These are phyloP conservation scores for Gossypium davidsonii DNA, from an alignment of 441 rosid species.

Conservation along the genomic window DNA sequence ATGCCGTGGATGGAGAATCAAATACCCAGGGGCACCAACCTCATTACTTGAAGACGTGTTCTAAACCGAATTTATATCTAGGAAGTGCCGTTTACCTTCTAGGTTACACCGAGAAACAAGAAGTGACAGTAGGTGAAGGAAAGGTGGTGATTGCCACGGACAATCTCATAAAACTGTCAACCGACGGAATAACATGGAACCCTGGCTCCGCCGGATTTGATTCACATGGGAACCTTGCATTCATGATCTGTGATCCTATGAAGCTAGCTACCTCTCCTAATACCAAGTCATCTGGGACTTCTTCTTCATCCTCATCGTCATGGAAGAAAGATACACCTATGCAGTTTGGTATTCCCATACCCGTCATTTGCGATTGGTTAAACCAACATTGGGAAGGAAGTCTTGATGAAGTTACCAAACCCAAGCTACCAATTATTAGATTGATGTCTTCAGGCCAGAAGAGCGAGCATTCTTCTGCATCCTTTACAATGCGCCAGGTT, in stretches of 20 bases:
- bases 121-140: slow-evolving; percentile 72
- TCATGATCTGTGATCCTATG: slow-evolving; percentile 95
- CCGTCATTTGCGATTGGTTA: slow-evolving; percentile 85
- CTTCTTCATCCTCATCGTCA: slow-evolving; percentile 55
- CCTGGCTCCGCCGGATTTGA: slow-evolving; percentile 97
- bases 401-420: slow-evolving; percentile 77
- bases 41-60: slow-evolving; percentile 74
- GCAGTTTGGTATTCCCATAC: slow-evolving; percentile 94
- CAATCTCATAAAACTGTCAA: slow-evolving; percentile 80
- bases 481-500: slow-evolving; percentile 74
- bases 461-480: slow-evolving; percentile 80
- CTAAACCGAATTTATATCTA: slow-evolving; percentile 66
- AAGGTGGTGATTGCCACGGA: slow-evolving; percentile 91
- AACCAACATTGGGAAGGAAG: slow-evolving; percentile 99
- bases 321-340: slow-evolving; percentile 51
- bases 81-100: slow-evolving; percentile 71
- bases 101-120: slow-evolving; percentile 58
- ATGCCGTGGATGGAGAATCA: slow-evolving; percentile 65
- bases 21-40: slow-evolving; percentile 61
- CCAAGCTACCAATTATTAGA: slow-evolving; percentile 77
- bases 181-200: slow-evolving; percentile 68
- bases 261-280: slow-evolving; percentile 86
- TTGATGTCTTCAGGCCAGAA: slow-evolving; percentile 88
- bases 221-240: slow-evolving; percentile 84
- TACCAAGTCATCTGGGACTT: slow-evolving; percentile 58